Conservation (phyloP, 805 yeast genomes). For the Candida odintsovae region DNA sequence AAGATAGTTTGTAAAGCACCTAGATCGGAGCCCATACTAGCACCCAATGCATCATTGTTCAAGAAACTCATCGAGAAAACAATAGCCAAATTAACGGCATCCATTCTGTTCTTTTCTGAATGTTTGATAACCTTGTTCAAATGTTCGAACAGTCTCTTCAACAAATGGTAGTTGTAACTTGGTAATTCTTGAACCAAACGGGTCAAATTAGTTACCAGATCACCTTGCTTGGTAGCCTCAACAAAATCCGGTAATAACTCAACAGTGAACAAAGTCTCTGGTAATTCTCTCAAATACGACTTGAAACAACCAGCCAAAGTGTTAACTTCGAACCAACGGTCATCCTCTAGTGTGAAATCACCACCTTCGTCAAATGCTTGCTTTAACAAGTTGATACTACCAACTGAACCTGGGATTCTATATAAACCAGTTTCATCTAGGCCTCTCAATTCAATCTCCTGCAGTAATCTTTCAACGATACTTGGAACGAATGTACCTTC, state of each 20-base stretch:
- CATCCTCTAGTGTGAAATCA: slow-evolving; percentile 41
- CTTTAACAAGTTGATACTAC: slow-evolving; percentile 48
- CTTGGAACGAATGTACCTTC: slow-evolving; percentile 59
- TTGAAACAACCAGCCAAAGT: slow-evolving; percentile 87
- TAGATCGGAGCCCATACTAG: slow-evolving; percentile 43
- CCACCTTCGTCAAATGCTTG: slow-evolving; percentile 49
- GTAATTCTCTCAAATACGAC: slow-evolving; percentile 75
- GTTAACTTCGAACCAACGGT: slow-evolving; percentile 71
- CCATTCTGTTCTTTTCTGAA: slow-evolving; percentile 76
- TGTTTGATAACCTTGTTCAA: slow-evolving; percentile 61
- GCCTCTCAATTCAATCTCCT: slow-evolving; percentile 81
- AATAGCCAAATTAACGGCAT: slow-evolving; percentile 82
- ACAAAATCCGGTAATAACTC: slow-evolving; percentile 57
- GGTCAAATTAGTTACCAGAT: slow-evolving; percentile 27
- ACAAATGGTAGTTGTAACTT: slow-evolving; percentile 54
- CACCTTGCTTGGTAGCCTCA: slow-evolving; percentile 29
- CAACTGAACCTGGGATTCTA: slow-evolving; percentile 63
- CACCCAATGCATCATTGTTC: slow-evolving; percentile 35
- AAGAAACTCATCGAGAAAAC: slow-evolving; percentile 70
- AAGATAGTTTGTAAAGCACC: slow-evolving; percentile 50
- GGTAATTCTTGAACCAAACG: slow-evolving; percentile 46
- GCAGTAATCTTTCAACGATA: slow-evolving; percentile 59
- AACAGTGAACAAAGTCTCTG: slow-evolving; percentile 74
- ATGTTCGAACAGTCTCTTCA: slow-evolving; percentile 65
- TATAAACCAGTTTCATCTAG: slow-evolving; percentile 88